Conservation (phyloP, 768 basidiomycete genomes). For the Lactarius vividus region DNA sequence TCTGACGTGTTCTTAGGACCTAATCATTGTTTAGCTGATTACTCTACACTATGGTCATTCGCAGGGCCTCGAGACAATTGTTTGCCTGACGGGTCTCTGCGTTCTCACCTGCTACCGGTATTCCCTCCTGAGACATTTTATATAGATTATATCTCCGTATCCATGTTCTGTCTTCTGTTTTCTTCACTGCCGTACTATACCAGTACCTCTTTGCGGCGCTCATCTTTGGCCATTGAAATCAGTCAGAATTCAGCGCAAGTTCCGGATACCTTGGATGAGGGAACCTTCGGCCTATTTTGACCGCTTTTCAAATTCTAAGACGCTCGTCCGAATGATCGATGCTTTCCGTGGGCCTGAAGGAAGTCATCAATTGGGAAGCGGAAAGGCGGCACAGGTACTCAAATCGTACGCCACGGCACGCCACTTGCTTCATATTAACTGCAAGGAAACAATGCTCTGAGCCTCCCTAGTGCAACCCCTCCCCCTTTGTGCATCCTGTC, state of each 20-base stretch:
- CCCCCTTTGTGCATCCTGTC: neutral
- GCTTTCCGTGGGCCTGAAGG: neutral
- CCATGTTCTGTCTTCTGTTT: neutral
- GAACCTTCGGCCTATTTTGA: neutral
- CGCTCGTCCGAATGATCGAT: neutral
- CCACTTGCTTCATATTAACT: neutral
- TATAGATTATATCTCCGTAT: neutral
- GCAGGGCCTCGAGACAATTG: neutral
- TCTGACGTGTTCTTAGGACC: neutral
- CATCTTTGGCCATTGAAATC: neutral
- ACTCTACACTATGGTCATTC: neutral
- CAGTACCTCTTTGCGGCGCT: neutral
- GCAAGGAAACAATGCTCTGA: neutral
- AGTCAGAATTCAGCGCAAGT: neutral
- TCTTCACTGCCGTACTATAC: neutral
- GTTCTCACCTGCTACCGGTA: neutral
- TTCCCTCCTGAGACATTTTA: neutral
- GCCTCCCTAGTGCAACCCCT: neutral
- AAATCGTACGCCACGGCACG: neutral
- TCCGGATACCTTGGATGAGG: neutral
- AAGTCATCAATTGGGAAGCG: neutral
- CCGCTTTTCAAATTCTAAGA: neutral
- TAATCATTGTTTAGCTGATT: neutral
- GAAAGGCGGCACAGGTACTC: neutral
- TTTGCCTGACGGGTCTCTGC: neutral